Conservation (phyloP, 352 stramenopile genomes). For the Pythium pectinolyticum region DNA sequence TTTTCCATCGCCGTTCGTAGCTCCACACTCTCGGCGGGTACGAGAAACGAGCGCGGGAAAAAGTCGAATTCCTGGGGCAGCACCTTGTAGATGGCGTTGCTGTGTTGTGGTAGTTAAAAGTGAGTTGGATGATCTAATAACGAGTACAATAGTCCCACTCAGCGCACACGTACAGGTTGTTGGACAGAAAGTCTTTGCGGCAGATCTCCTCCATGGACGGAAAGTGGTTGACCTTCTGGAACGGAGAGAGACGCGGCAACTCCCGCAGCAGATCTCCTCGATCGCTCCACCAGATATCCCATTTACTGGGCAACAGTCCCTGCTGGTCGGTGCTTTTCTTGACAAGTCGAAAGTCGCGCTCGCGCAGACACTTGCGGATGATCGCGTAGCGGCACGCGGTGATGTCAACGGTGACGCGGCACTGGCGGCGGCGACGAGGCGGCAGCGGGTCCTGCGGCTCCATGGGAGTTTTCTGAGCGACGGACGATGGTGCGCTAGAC, state of each 20-base stretch:
- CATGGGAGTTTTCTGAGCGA: background rate
- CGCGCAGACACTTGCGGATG: slow-evolving; percentile 41
- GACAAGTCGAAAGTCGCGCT: slow-evolving; percentile 42
- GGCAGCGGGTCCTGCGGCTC: background rate
- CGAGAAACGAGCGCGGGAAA: slow-evolving; percentile 42
- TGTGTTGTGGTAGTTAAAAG: background rate
- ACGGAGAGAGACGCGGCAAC: slow-evolving; percentile 39
- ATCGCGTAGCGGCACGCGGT: slow-evolving; percentile 46
- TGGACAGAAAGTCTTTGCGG: slow-evolving; percentile 53
- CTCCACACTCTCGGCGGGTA: slow-evolving; percentile 39
- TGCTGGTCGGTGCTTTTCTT: slow-evolving; percentile 30
- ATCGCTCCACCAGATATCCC: slow-evolving; percentile 57
- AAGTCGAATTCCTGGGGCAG: slow-evolving; percentile 40
- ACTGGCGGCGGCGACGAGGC: slow-evolving; percentile 19
- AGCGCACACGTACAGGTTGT: slow-evolving; percentile 40
- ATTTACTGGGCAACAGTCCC: slow-evolving; percentile 27
- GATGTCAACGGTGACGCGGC: slow-evolving; percentile 41
- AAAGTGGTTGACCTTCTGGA: slow-evolving; percentile 59
- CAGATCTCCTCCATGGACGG: slow-evolving; percentile 61
- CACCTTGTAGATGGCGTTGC: slow-evolving; percentile 45
- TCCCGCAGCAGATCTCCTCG: slow-evolving; percentile 43
- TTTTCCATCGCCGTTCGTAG: slow-evolving; percentile 37
- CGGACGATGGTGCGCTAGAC: background rate
- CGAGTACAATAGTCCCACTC: background rate
- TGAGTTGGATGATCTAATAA: background rate